phyloP scores from a whole-genome alignment of 2,329 filamentous ascomycete species.

The Colletotrichum sp. region DNA sequence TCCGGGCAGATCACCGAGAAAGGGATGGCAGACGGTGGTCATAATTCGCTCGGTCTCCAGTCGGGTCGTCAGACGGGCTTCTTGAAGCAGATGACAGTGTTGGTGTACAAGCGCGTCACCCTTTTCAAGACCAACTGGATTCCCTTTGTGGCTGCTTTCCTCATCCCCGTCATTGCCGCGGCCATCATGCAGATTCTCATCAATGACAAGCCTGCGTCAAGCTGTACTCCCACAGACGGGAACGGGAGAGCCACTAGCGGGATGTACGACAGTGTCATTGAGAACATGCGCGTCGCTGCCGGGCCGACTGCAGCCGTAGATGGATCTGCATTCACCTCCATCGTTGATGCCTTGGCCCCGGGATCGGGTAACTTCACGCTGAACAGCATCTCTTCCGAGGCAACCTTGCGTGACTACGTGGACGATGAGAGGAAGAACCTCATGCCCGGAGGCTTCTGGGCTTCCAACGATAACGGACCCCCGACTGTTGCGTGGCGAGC shows the following conservation, averaged over 20 bases:
- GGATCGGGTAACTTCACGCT: slow-evolving; percentile 16
- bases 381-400: slow-evolving; percentile 53
- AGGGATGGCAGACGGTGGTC: slow-evolving; percentile 22
- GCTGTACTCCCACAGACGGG: slow-evolving; percentile 56
- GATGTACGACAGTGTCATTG: slow-evolving; percentile 37
- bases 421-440: slow-evolving; percentile 67
- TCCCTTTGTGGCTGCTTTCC: slow-evolving; percentile 74
- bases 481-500: slow-evolving; percentile 76
- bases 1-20: slow-evolving; percentile 26
- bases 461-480: slow-evolving; percentile 63
- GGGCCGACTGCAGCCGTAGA: slow-evolving; percentile 27
- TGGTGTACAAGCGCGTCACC: slow-evolving; percentile 79
- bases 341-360: slow-evolving; percentile 18
- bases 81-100: slow-evolving; percentile 70
- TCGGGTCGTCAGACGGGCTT: slow-evolving; percentile 75
- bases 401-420: slow-evolving; percentile 73
- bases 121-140: slow-evolving; percentile 81
- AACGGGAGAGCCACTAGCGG: slow-evolving; percentile 47
- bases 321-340: neutral
- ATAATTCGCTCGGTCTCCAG: slow-evolving; percentile 54
- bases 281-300: slow-evolving; percentile 23
- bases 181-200: slow-evolving; percentile 82
- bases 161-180: slow-evolving; percentile 81
- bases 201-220: slow-evolving; percentile 53
- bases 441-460: slow-evolving; percentile 79